phyloP scores from a whole-genome alignment of 129 eudicot genomes.

The Saposhnikovia divaricata region DNA sequence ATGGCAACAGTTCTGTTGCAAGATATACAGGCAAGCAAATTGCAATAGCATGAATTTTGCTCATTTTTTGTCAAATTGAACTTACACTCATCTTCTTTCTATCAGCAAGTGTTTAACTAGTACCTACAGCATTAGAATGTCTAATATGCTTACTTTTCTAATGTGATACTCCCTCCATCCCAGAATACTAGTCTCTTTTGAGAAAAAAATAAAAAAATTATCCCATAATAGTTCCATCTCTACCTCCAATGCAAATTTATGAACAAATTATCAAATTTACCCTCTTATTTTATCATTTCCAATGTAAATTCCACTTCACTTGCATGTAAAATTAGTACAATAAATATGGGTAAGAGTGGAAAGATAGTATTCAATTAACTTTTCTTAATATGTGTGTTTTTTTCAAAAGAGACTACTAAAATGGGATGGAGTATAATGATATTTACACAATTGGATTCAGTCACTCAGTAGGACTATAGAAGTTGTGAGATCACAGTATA shows the following conservation, averaged over 20 bases:
- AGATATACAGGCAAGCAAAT: constrained; percentile 26
- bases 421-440: neutral
- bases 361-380: too few relatives aligned
- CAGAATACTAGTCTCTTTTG: too few relatives aligned
- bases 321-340: too few relatives aligned
- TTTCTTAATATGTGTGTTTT: too few relatives aligned
- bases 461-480: neutral
- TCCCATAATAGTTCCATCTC: too few relatives aligned
- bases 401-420: too few relatives aligned
- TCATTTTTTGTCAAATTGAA: neutral
- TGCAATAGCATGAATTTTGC: neutral
- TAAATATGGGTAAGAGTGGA: too few relatives aligned
- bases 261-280: too few relatives aligned
- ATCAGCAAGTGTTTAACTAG: neutral
- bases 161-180: neutral
- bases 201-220: too few relatives aligned
- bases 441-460: neutral
- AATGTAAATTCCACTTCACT: too few relatives aligned
- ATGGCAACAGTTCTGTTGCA: constrained; percentile 33
- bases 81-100: neutral
- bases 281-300: too few relatives aligned
- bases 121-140: neutral
- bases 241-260: too few relatives aligned
- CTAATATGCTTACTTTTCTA: neutral
- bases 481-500: neutral